Base-by-base conservation (phyloP, 2,329 filamentous ascomycete genomes). In the Phaeosphaeriaceae sp. region DNA sequence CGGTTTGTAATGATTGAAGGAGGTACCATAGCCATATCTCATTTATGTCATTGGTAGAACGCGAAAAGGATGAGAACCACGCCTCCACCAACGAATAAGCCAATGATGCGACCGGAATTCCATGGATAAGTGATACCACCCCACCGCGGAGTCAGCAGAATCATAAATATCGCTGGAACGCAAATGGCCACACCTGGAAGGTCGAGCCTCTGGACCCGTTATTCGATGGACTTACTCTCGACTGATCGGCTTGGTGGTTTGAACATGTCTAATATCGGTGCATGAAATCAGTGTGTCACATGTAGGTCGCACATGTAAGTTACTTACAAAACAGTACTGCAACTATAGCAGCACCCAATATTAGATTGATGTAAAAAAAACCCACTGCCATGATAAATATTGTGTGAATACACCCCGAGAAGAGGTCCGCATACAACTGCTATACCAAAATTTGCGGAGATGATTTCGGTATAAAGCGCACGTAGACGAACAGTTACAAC, bases 81-180 rank as follows among this genome's bases (percentile, higher is more conserved):
- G 0, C 79, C 67, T 1, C 71, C 79, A 11, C 76, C 55, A 12
- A 78, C 71, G 62, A 79, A 83, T 2, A 79, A 65, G 0, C 71
- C 73, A 36, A 85, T 82, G 18, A 75, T 74, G 0, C 70, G 62
- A 0, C 69, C 73, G 2, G 70, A 73, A 39, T 70, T 60, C 82
- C 82, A 86, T 1, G 66, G 34, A 40, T 72, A 65, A 7, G 64
- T 61, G 1, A 66, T 45, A 4, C 71, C 71, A 2, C 77, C 79
- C 70, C 74, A 80, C 55, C 81, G 77, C 6, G 82, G 65, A 0
- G 76, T 77, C 6, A 81, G 68, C 8, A 81, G 56, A 18, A 78
- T 70, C 61, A 73, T 78, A 33, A 77, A 54, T 32, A 75, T 59
- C 4, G 70, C 68, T 2, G 68, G 73, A 38, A 79, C 71, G 34